These are phyloP conservation scores for Trifolium repens DNA, from an alignment of 306 rosid genomes.

Conservation along the genomic window DNA sequence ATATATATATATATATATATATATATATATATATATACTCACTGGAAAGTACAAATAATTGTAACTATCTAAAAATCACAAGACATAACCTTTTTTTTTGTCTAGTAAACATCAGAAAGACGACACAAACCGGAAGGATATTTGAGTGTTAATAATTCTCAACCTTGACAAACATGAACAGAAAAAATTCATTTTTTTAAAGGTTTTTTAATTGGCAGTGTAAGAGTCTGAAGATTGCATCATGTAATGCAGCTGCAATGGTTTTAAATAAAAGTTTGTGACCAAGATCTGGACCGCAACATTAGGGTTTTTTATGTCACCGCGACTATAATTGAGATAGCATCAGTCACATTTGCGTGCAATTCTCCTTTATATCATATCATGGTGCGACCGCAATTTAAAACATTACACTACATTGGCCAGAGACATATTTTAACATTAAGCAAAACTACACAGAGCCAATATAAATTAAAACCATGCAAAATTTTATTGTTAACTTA, in stretches of 20 bases:
- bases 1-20: constrained; percentile 19
- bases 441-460: background rate
- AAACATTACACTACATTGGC: background rate
- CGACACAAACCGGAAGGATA: background rate
- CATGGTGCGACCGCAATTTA: background rate
- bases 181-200: background rate
- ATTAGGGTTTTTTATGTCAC: background rate
- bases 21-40: constrained; percentile 21
- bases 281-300: background rate
- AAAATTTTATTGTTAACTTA: background rate
- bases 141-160: background rate
- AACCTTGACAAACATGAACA: background rate
- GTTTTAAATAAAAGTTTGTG: background rate
- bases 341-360: background rate
- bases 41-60: background rate
- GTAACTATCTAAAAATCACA: background rate
- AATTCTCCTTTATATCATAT: background rate
- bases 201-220: background rate
- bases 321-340: background rate
- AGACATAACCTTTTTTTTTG: background rate
- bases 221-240: background rate
- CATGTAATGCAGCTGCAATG: background rate
- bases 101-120: too few relatives aligned
- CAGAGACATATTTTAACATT: background rate
- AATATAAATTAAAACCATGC: background rate